These are phyloP conservation scores for Meira nashicola DNA, from an alignment of 1,284 basidiomycete genomes.

Conservation along the genomic window DNA sequence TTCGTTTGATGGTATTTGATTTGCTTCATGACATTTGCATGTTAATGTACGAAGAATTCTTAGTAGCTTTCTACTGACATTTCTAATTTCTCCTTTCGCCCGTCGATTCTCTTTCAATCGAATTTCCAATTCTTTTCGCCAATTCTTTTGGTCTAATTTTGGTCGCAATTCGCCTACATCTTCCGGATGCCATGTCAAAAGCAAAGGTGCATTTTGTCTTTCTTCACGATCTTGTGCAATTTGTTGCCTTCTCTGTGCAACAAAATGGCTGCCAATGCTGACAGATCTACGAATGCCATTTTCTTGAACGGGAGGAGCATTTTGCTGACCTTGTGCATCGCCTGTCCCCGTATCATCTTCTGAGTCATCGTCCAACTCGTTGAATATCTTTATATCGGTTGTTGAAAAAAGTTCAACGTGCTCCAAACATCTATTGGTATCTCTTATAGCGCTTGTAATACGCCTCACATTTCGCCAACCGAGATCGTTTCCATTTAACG, in stretches of 20 bases:
- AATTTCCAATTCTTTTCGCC: neutral
- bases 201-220: too few relatives aligned
- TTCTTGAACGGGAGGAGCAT: too few relatives aligned
- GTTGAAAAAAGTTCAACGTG: slow-evolving; percentile 1
- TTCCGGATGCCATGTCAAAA: too few relatives aligned
- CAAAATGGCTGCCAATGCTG: too few relatives aligned
- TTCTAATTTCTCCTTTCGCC: neutral
- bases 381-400: neutral
- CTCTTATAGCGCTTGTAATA: neutral
- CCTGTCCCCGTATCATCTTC: too few relatives aligned
- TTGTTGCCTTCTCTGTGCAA: too few relatives aligned
- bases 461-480: neutral
- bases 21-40: neutral
- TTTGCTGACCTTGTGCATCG: too few relatives aligned
- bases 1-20: neutral
- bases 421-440: slow-evolving; percentile 3
- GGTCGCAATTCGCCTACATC: too few relatives aligned
- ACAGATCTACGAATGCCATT: too few relatives aligned
- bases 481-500: slow-evolving; percentile 5
- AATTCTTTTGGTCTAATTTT: neutral
- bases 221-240: too few relatives aligned
- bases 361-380: too few relatives aligned
- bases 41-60: neutral
- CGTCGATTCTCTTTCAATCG: neutral
- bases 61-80: neutral